Conservation (phyloP, 148 eudicot species). For the Mesembryanthemum crystallinum region DNA sequence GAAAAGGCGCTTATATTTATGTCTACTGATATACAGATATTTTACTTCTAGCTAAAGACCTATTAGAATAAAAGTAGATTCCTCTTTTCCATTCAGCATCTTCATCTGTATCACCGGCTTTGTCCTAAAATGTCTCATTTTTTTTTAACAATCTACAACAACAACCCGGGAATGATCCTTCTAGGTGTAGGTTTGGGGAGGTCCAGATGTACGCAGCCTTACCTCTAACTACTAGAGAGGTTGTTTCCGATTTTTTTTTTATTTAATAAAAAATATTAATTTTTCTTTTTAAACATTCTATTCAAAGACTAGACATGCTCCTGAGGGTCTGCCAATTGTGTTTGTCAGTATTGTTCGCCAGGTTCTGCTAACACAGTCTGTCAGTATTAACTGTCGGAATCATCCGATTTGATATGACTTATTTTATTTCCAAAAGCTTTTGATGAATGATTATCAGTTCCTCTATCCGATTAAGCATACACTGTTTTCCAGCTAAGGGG, state of each 20-base stretch:
- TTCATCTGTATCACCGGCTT: not conserved
- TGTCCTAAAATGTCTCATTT: not conserved
- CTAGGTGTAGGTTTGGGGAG: no score
- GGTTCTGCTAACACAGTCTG: no score
- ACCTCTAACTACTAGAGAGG: no score
- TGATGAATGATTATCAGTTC: not conserved
- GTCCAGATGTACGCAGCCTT: no score
- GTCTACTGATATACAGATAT: not conserved
- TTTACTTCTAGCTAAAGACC: not conserved
- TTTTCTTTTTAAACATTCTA: no score
- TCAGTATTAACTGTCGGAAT: not conserved
- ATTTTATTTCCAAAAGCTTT: not conserved
- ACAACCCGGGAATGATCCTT: no score
- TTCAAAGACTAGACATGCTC: not conserved
- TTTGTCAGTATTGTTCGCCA: not conserved
- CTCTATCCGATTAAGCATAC: not conserved
- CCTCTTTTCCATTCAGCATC: not conserved
- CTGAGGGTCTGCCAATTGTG: not conserved
- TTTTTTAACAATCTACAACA: no score
- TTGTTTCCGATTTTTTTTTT: no score
- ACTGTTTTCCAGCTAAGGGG: not conserved
- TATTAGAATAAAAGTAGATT: not conserved
- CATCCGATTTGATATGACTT: not conserved
- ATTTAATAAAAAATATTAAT: no score
- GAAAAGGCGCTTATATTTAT: not conserved